Percentiles rank a stretch among this genome's conserved stretches.
These are phyloP conservation scores for Fusarium sp. DNA, from an alignment of 2,329 filamentous ascomycete species.

Conservation along the genomic window DNA sequence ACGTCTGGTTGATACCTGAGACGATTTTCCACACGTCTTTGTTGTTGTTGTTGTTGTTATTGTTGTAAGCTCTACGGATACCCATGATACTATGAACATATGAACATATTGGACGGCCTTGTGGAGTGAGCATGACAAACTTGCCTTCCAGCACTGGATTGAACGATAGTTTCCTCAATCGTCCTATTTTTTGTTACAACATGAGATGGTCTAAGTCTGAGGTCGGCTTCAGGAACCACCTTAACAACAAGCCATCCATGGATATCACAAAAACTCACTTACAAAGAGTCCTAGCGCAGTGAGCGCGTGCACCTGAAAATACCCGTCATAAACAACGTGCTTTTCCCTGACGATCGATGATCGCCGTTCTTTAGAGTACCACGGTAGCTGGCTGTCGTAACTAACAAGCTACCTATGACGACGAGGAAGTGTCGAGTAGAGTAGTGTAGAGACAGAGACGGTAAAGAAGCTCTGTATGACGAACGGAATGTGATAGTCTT, in stretches of 20 bases:
- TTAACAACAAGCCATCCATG: not conserved
- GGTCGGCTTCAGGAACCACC: too few relatives aligned
- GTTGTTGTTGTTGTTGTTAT: constrained; percentile 12
- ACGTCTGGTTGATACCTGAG: constrained; percentile 39
- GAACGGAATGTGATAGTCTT: constrained; percentile 46
- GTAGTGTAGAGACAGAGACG: constrained; percentile 1
- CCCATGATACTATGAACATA: not conserved
- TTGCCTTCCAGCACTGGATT: not conserved
- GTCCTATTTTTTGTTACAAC: constrained; percentile 19
- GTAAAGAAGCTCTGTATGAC: constrained; percentile 19
- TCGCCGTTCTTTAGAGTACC: constrained; percentile 12
- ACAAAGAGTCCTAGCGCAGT: constrained; percentile 15
- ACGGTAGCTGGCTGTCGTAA: constrained; percentile 29
- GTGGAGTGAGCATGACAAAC: not conserved
- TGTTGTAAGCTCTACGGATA: not conserved
- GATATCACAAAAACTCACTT: constrained; percentile 27
- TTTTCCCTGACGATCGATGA: constrained; percentile 39
- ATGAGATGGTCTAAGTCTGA: not conserved
- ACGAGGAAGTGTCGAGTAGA: constrained; percentile 11
- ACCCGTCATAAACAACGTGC: constrained; percentile 31
- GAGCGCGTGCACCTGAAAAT: constrained; percentile 10
- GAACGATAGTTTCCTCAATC: constrained; percentile 1
- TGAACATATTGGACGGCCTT: not conserved
- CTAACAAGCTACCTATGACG: constrained; percentile 16
- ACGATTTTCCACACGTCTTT: constrained; percentile 18